Percentiles rank a stretch among this genome's conserved stretches.
phyloP scores from a whole-genome alignment of 768 basidiomycete species.

The Heimioporus sp. region DNA sequence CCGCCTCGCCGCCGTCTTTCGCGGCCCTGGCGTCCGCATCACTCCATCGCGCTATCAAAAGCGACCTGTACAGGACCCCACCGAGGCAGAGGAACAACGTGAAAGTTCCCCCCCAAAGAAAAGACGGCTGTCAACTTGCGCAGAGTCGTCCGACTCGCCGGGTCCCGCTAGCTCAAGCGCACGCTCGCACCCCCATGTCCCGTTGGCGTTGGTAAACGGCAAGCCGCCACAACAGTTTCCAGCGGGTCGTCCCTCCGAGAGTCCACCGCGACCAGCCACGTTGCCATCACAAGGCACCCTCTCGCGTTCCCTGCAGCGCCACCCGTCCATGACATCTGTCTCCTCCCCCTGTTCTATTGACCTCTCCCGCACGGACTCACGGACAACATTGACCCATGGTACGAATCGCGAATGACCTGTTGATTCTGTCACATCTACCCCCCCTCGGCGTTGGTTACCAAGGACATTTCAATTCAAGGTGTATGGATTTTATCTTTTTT shows the following conservation, averaged over 20 bases:
- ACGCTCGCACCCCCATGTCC: neutral
- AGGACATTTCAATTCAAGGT: neutral
- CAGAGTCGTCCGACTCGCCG: neutral
- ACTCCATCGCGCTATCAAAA: slow-evolving; percentile 19
- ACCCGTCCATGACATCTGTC: slow-evolving; percentile 25
- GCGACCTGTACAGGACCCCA: slow-evolving; percentile 13
- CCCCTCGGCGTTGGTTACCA: neutral
- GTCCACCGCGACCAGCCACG: neutral
- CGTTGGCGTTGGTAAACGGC: slow-evolving; percentile 26
- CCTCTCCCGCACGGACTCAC: slow-evolving; percentile 19
- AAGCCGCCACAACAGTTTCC: slow-evolving; percentile 32
- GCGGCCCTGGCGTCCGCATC: slow-evolving; percentile 1
- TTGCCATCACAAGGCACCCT: slow-evolving; percentile 10
- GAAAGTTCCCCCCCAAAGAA: slow-evolving; percentile 27
- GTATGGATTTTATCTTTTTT: neutral
- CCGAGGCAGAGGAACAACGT: neutral
- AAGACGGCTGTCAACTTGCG: slow-evolving; percentile 15
- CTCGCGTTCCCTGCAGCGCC: slow-evolving; percentile 24
- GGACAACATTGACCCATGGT: slow-evolving; percentile 17
- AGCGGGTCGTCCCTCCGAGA: slow-evolving; percentile 18
- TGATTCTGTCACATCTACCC: too few relatives aligned
- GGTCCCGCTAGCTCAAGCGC: too few relatives aligned
- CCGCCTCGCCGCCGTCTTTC: slow-evolving; percentile 15
- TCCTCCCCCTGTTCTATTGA: slow-evolving; percentile 11
- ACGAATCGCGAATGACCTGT: slow-evolving; percentile 8